Evolutionary conservation across 202 grass and related monocot genomes (phyloP), one percentile per base, ranked within the genome.

Genomic region (Zoysia matrella): DNA sequence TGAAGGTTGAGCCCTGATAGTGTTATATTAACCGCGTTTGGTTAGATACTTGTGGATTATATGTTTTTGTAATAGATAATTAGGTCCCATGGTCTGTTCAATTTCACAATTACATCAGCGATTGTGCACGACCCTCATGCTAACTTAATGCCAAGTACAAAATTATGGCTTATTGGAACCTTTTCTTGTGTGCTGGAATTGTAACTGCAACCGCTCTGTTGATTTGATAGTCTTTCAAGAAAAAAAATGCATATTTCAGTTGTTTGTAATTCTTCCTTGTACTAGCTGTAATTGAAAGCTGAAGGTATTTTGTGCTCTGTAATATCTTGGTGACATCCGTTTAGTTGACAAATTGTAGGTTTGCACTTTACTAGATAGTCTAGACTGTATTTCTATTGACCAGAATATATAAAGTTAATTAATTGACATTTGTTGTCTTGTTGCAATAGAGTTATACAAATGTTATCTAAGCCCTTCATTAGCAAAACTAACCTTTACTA

Each of bases 91-190:
- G 52, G 50, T 57, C 16, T 81, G 46, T n/a, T 69, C 6, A 3
- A 44, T 79, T 79, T 52, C 3, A 65, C 11, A 40, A 11, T 61
- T 3, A 42, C 71, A 47, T 51, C 62, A 5, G 60, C 30, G 66
- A 70, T 63, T 71, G 40, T 69, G 47, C 44, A 12, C 64, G 47
- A 12, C 43, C 49, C 8, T 64, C 36, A 0, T 71, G 8, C 15
- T 45, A 76, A 75, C 11, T 60, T 69, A 7, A 74, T 68, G 57
- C 42, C 63, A 75, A 55, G 39, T 60, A 43, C 51, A 11, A 73
- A 47, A 77, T 7, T 15, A 11, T 79, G 73, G 8, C 47, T 65
- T 50, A 58, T 51, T 30, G 22, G 53, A 80, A 15, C 41, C 48
- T 63, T 70, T 22, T 74, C n/a, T 1, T 50, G 41, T 69, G 47